These are phyloP conservation scores for Escallonia herrerae DNA, from an alignment of 129 eudicot genomes.

Conservation along the genomic window DNA sequence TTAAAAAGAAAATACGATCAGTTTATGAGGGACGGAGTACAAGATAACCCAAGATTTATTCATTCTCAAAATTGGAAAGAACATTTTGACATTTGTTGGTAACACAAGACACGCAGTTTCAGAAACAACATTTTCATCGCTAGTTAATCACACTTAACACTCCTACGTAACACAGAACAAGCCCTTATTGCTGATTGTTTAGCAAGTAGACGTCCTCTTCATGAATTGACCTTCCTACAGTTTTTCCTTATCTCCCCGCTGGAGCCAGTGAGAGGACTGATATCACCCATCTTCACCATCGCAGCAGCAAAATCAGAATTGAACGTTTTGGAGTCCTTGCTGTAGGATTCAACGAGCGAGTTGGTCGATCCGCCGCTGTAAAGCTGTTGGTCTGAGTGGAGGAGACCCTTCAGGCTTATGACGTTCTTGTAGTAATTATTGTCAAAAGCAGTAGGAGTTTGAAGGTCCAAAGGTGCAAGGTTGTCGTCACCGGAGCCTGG, in stretches of 20 bases:
- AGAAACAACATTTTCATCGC: too few relatives aligned
- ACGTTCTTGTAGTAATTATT: slow-evolving; percentile 37
- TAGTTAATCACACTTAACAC: too few relatives aligned
- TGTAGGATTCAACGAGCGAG: slow-evolving; percentile 31
- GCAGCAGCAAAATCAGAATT: slow-evolving; percentile 38
- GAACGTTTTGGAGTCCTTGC: slow-evolving; percentile 16
- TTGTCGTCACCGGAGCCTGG: slow-evolving; percentile 52
- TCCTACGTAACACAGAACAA: too few relatives aligned
- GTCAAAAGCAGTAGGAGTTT: slow-evolving; percentile 41
- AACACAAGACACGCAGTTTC: too few relatives aligned
- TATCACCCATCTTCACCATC: slow-evolving; percentile 73
- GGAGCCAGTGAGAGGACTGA: slow-evolving; percentile 49
- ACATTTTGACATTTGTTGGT: too few relatives aligned
- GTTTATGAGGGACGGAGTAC: too few relatives aligned
- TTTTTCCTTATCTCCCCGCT: slow-evolving; percentile 55
- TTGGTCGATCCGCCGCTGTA: slow-evolving; percentile 42
- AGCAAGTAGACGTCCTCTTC: background rate
- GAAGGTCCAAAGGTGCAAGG: slow-evolving; percentile 45
- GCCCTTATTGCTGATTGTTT: too few relatives aligned
- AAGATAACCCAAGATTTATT: too few relatives aligned
- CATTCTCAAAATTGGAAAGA: too few relatives aligned
- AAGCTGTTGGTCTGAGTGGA: slow-evolving; percentile 56
- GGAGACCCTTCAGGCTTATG: slow-evolving; percentile 38
- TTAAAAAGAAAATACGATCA: too few relatives aligned
- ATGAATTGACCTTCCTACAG: slow-evolving; percentile 44